Conservation (phyloP, 345 rosid species). For the Corchorus capsularis region DNA sequence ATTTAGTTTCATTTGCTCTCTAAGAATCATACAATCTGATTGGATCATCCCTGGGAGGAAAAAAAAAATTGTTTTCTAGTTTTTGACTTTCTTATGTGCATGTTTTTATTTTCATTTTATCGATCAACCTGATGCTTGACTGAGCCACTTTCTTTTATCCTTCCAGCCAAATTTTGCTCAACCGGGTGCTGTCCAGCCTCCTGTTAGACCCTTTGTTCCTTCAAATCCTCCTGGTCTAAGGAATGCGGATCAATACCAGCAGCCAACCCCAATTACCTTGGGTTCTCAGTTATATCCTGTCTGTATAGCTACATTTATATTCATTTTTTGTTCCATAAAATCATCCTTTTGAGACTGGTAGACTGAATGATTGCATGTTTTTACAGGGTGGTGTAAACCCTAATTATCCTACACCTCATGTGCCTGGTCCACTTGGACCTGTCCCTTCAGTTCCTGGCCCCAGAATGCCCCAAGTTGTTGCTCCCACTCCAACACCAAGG, state of each 20-base stretch:
- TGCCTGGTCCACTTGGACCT: slow-evolving; percentile 52
- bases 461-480: slow-evolving; percentile 56
- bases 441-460: slow-evolving; percentile 50
- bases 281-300: slow-evolving; percentile 86
- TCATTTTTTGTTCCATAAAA: neutral
- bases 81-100: neutral
- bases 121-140: neutral
- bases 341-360: slow-evolving; percentile 11
- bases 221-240: slow-evolving; percentile 72
- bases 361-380: slow-evolving; percentile 23
- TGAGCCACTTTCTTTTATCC: slow-evolving; percentile 15
- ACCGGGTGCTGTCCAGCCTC: slow-evolving; percentile 53
- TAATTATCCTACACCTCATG: slow-evolving; percentile 55
- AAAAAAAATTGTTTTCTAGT: neutral
- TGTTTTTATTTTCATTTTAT: neutral
- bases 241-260: slow-evolving; percentile 87
- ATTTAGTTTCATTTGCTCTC: neutral
- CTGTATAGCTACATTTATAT: slow-evolving; percentile 33
- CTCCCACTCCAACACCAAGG: slow-evolving; percentile 41
- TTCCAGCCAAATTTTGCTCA: slow-evolving; percentile 54
- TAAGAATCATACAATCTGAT: neutral
- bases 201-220: slow-evolving; percentile 79
- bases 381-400: slow-evolving; percentile 65
- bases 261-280: slow-evolving; percentile 62
- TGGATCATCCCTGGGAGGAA: neutral